A percentile compares a stretch with the other conserved stretches of the same genome.
Conservation (phyloP, 1,139 yeast species). For the Magnusiomyces magnusii region DNA sequence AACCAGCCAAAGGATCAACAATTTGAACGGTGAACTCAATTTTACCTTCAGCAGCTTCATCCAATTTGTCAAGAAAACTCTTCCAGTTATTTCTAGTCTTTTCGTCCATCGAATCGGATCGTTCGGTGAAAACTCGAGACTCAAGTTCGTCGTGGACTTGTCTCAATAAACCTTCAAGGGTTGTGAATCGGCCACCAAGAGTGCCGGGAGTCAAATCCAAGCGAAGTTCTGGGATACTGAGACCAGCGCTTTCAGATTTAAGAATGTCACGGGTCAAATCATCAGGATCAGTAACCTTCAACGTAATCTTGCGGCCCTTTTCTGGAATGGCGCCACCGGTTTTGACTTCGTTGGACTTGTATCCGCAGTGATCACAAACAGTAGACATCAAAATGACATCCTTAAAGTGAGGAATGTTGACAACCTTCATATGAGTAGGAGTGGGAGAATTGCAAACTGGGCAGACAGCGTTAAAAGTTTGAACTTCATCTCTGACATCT, state of each 20-base stretch:
- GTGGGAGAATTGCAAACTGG: constrained; percentile 73
- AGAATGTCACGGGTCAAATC: constrained; percentile 92
- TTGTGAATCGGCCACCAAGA: constrained; percentile 95
- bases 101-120: constrained; percentile 87
- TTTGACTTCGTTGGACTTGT: constrained; percentile 94
- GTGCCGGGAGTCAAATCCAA: constrained; percentile 96
- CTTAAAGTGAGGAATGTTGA: constrained; percentile 94
- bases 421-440: constrained; percentile 94
- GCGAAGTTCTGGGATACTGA: constrained; percentile 77
- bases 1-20: constrained; percentile 94
- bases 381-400: constrained; percentile 98
- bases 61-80: constrained; percentile 62
- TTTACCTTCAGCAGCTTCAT: constrained; percentile 79
- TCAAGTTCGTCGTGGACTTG: constrained; percentile 90
- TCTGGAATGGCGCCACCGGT: constrained; percentile 97
- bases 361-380: constrained; percentile 87
- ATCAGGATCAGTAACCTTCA: constrained; percentile 81
- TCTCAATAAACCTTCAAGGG: constrained; percentile 82
- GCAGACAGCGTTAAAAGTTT: constrained; percentile 86
- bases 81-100: constrained; percentile 75
- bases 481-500: constrained; percentile 95
- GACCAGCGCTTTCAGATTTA: constrained; percentile 89
- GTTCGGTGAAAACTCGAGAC: constrained; percentile 72
- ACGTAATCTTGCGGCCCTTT: constrained; percentile 66
- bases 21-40: constrained; percentile 74